Percentiles rank a stretch among this genome's conserved stretches.
Conservation (phyloP, 2,329 filamentous ascomycete genomes). For the Coccinonectria pachysandricola region DNA sequence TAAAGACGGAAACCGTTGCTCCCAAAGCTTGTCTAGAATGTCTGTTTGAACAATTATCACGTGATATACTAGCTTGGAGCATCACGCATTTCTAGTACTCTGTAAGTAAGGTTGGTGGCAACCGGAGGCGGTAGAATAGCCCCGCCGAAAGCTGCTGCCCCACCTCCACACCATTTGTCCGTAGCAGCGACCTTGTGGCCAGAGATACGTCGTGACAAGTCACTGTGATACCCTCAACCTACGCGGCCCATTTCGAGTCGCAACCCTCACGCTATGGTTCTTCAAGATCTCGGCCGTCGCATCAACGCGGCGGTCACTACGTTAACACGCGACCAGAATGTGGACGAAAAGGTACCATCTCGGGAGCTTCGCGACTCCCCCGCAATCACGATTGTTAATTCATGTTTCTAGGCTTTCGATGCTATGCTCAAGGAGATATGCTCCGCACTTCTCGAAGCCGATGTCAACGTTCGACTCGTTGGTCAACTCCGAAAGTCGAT, state of each 20-base stretch:
- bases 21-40: no score
- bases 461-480: conserved; percentile 94
- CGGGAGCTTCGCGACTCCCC: no score
- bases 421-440: conserved; percentile 98
- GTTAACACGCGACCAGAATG: conserved; percentile 80
- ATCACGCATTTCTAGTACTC: no score
- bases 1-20: no score
- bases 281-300: conserved; percentile 96
- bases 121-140: not conserved
- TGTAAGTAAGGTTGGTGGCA: no score
- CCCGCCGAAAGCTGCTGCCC: not conserved
- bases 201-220: conserved; percentile 5
- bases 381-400: no score
- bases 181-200: no score
- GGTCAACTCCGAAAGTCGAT: conserved; percentile 88
- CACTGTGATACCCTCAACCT: conserved; percentile 15
- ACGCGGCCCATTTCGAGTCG: conserved; percentile 10
- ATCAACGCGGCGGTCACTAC: conserved; percentile 95
- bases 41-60: no score
- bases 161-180: not conserved
- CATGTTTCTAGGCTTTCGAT: conserved; percentile 86
- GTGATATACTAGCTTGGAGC: no score
- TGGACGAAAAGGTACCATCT: conserved; percentile 97
- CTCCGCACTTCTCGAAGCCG: conserved; percentile 86
- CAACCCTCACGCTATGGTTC: conserved; percentile 59